Evolutionary conservation across 768 basidiomycete genomes (phyloP).

Genomic region (Boletus pseudopeckii): DNA sequence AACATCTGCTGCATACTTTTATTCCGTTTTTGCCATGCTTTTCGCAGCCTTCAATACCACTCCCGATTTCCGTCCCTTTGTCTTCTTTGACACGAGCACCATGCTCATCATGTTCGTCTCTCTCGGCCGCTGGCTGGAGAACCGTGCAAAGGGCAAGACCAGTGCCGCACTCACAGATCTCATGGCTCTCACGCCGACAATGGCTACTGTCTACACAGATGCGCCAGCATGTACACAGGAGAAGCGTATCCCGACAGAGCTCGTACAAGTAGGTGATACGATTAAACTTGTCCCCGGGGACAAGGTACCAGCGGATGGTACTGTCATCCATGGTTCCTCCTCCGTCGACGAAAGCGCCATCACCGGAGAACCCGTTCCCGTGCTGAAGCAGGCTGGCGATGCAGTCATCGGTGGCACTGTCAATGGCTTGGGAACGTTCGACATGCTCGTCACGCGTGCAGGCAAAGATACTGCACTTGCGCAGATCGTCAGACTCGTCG

Average conservation of each 20-base stretch:
- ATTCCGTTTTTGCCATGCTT: conserved; percentile 74
- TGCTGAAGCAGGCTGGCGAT: conserved; percentile 80
- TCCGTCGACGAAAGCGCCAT: conserved; percentile 94
- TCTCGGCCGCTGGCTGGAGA: conserved; percentile 92
- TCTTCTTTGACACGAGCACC: conserved; percentile 98
- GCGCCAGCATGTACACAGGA: conserved; percentile 75
- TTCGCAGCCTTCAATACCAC: conserved; percentile 61
- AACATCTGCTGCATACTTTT: conserved; percentile 90
- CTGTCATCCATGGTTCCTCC: conserved; percentile 80
- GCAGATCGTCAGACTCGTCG: conserved; percentile 95
- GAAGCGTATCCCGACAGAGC: conserved; percentile 89
- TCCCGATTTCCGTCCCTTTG: conserved; percentile 70
- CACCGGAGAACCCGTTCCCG: conserved; percentile 90
- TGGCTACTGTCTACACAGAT: conserved; percentile 94
- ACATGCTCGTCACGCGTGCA: conserved; percentile 92
- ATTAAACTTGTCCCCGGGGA: conserved; percentile 96
- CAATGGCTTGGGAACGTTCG: conserved; percentile 95
- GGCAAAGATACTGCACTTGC: conserved; percentile 95
- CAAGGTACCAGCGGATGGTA: conserved; percentile 94
- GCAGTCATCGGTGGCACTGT: conserved; percentile 94
- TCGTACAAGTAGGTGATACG: conserved; percentile 90
- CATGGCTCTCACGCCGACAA: conserved; percentile 91
- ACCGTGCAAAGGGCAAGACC: conserved; percentile 95
- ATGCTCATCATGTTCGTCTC: conserved; percentile 99
- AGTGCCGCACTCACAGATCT: conserved; percentile 95